Percentiles rank a stretch among this genome's conserved stretches.
Conservation (phyloP, 495 filamentous ascomycete species). For the Xylona heveae region DNA sequence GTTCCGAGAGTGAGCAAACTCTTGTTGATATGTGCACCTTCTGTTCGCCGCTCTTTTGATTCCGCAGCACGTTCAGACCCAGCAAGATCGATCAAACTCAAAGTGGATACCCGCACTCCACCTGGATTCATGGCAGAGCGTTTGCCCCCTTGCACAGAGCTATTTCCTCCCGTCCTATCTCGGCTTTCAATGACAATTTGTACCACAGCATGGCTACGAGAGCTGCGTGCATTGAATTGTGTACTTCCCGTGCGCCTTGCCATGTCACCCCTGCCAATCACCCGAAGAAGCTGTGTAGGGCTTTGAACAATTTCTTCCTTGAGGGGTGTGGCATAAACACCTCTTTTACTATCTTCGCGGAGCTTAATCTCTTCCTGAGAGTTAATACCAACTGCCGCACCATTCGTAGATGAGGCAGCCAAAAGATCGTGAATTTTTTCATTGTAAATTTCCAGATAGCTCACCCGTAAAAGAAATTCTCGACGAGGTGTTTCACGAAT, state of each 20-base stretch:
- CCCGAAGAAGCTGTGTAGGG: slow-evolving; percentile 81
- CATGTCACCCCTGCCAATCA: slow-evolving; percentile 87
- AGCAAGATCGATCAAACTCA: slow-evolving; percentile 90
- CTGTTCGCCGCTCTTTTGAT: slow-evolving; percentile 78
- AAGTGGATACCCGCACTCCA: slow-evolving; percentile 82
- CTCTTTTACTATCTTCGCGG: slow-evolving; percentile 84
- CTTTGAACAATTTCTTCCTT: slow-evolving; percentile 99
- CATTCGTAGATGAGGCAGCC: slow-evolving; percentile 36
- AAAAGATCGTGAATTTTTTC: slow-evolving; percentile 92
- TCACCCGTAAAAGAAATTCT: slow-evolving; percentile 89
- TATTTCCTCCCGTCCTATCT: slow-evolving; percentile 43
- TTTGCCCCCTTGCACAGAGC: slow-evolving; percentile 29
- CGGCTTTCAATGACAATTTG: slow-evolving; percentile 96
- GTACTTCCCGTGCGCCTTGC: slow-evolving; percentile 78
- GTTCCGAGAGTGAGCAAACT: slow-evolving; percentile 87
- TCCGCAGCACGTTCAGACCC: slow-evolving; percentile 93
- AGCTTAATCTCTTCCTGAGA: slow-evolving; percentile 81
- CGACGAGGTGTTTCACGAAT: slow-evolving; percentile 90
- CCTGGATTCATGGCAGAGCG: slow-evolving; percentile 62
- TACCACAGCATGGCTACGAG: slow-evolving; percentile 91
- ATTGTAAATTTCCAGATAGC: slow-evolving; percentile 97
- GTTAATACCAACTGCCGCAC: slow-evolving; percentile 13
- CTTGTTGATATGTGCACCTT: slow-evolving; percentile 97
- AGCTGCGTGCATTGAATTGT: slow-evolving; percentile 90
- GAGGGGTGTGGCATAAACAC: slow-evolving; percentile 86